Percentiles rank a stretch among this genome's conserved stretches.
phyloP scores from a whole-genome alignment of 2,329 filamentous ascomycete genomes.

The Ophiosphaerella herpotricha region DNA sequence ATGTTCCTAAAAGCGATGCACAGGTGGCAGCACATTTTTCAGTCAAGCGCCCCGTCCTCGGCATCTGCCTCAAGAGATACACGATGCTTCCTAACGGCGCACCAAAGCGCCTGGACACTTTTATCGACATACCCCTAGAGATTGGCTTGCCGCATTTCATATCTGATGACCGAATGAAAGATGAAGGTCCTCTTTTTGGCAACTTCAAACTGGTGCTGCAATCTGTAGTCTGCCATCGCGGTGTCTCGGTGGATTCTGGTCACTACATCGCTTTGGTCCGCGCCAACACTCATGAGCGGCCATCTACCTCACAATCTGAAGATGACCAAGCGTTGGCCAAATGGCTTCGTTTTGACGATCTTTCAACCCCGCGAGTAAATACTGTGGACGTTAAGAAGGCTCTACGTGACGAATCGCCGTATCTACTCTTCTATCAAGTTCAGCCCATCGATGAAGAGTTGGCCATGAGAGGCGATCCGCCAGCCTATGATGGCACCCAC shows the following conservation, averaged over 20 bases:
- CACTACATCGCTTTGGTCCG: constrained; percentile 90
- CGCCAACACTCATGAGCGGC: constrained; percentile 56
- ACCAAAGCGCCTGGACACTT: constrained; percentile 75
- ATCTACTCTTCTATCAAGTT: constrained; percentile 94
- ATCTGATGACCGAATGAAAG: constrained; percentile 71
- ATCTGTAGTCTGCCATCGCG: constrained; percentile 89
- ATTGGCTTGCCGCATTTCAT: constrained; percentile 87
- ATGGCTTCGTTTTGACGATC: constrained; percentile 93
- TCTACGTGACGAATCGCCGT: constrained; percentile 85
- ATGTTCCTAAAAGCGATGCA: constrained; percentile 66
- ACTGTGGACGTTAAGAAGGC: constrained; percentile 79
- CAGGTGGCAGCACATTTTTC: constrained; percentile 91
- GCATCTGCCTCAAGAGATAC: constrained; percentile 92
- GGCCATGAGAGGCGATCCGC: constrained; percentile 44
- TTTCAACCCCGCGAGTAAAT: constrained; percentile 72
- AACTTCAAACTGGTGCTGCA: constrained; percentile 93
- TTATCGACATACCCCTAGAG: constrained; percentile 89
- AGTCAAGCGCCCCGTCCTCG: constrained; percentile 79
- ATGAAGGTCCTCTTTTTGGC: constrained; percentile 71
- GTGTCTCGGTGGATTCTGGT: constrained; percentile 81
- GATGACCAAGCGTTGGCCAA: constrained; percentile 48
- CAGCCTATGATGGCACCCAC: constrained; percentile 47
- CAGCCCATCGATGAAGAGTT: constrained; percentile 78
- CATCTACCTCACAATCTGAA: constrained; percentile 55
- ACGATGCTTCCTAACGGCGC: constrained; percentile 71